Conservation (phyloP, 202 grass and related monocot species). For the Cymbopogon flexuosus region DNA sequence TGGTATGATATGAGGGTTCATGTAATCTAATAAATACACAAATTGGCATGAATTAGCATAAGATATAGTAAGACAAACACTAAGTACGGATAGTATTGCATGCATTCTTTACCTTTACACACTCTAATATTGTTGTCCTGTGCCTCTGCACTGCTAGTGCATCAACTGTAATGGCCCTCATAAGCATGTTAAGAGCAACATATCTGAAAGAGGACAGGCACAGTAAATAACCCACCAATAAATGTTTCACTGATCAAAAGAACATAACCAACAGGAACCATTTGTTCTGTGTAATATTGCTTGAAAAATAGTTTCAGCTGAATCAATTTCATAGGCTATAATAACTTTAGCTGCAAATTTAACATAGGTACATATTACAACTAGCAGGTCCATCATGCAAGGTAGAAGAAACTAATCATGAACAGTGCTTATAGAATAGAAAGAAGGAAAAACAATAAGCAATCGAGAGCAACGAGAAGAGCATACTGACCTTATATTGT, state of each 20-base stretch:
- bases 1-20: not conserved
- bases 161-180: slow-evolving; percentile 85
- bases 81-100: not conserved
- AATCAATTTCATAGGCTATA: not conserved
- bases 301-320: slow-evolving; percentile 12
- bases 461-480: slow-evolving; percentile 12
- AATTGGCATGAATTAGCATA: not conserved
- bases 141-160: slow-evolving; percentile 94
- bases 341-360: slow-evolving; percentile 12
- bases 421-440: not conserved
- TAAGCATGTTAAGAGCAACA: slow-evolving; percentile 95
- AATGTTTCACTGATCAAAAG: slow-evolving; percentile 18
- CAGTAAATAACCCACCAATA: slow-evolving; percentile 13
- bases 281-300: not conserved
- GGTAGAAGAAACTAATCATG: not conserved
- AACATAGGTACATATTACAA: slow-evolving; percentile 11
- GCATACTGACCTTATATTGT: slow-evolving; percentile 79
- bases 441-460: not conserved
- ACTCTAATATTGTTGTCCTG: slow-evolving; percentile 86
- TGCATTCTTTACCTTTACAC: slow-evolving; percentile 69
- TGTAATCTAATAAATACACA: not conserved
- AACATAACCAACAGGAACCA: slow-evolving; percentile 3
- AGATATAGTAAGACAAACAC: slow-evolving; percentile 1
- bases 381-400: slow-evolving; percentile 4
- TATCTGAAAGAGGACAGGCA: slow-evolving; percentile 58